Evolutionary conservation across 805 yeast species (phyloP), one percentile per base, ranked within the genome.

Genomic region (Spathaspora passalidarum): DNA sequence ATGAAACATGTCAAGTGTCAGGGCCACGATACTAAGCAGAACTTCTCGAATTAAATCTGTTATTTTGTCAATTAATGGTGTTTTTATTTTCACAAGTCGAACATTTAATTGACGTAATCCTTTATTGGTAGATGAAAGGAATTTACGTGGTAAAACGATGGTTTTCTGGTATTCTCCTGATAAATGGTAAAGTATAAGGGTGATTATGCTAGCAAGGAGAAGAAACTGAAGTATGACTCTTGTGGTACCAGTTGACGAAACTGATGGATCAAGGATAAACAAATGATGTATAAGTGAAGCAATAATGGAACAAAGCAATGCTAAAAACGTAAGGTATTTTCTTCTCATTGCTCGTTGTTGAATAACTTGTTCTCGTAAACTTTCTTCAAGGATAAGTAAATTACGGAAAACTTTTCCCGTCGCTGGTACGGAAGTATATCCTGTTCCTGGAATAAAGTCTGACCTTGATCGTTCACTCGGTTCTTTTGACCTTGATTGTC

Each of bases 91-190:
- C 8, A 89, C 91, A 34, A 90, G 63, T 51, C 90, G 76, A 32
- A 89, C 73, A 60, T 94, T 91, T 53, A 91, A 72, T 56, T 88
- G 92, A 42, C 97, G 69, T 20, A 92, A 68, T 0, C 97, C 97
- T 60, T 88, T 89, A 63, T 94, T 94, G 6, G 97, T 82, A n/a
- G 85, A 79, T 1, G 82, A 70, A 45, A 94, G 68, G 59, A 90
- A 92, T 58, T 80, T 76, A 49, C 96, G 77, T 1, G 97, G 96
- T 36, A 82, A 70, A 13, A 87, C 84, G 45, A 92, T 87, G 0
- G 96, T 88, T 49, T 94, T 79, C 47, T 79, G 80, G 63, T 92
- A 94, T 66, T 90, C 94, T 1, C 99, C 99, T 19, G 96, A 84
- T 29, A 92, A 65, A 57, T 86, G 90, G 65, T 88, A 92, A 37